Conservation (phyloP, 441 rosid species). For the Metrosideros polymorpha region DNA sequence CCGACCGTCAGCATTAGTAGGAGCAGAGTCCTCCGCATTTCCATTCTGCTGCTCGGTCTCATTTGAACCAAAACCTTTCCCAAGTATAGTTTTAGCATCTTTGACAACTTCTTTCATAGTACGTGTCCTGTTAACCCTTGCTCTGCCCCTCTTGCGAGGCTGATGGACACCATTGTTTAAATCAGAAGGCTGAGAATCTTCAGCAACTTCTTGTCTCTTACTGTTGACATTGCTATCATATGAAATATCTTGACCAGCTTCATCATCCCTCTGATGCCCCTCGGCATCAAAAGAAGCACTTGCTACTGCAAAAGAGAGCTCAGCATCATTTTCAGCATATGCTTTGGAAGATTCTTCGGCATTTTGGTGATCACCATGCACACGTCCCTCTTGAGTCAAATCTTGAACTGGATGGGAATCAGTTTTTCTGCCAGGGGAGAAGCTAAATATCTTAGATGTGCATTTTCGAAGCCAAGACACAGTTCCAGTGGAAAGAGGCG, state of each 20-base stretch:
- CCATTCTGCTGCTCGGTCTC: conserved; percentile 33
- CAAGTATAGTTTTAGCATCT: conserved; percentile 70
- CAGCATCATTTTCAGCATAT: conserved; percentile 24
- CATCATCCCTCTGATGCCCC: conserved; percentile 33
- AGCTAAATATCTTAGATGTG: conserved; percentile 67
- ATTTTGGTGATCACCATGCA: conserved; percentile 18
- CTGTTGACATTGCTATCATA: conserved; percentile 30
- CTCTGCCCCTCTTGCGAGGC: conserved; percentile 37
- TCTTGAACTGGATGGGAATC: conserved; percentile 26
- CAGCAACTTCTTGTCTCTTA: conserved; percentile 22
- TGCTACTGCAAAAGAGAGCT: conserved; percentile 35
- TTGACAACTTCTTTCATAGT: conserved; percentile 73
- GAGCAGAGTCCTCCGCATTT: conserved; percentile 39
- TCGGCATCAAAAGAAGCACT: conserved; percentile 33
- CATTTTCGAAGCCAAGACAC: conserved; percentile 79
- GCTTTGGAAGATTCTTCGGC: conserved; percentile 27
- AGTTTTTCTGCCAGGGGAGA: conserved; percentile 57
- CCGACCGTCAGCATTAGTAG: conserved; percentile 33
- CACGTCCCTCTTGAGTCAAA: conserved; percentile 17
- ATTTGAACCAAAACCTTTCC: conserved; percentile 34
- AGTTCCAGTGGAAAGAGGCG: conserved; percentile 52
- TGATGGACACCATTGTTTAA: conserved; percentile 25
- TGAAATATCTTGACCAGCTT: conserved; percentile 27
- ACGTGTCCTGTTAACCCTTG: conserved; percentile 51
- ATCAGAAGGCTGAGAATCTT: conserved; percentile 44